Evolutionary conservation across 1,284 basidiomycete genomes (phyloP).

Genomic region (Psilocybe mexicana): DNA sequence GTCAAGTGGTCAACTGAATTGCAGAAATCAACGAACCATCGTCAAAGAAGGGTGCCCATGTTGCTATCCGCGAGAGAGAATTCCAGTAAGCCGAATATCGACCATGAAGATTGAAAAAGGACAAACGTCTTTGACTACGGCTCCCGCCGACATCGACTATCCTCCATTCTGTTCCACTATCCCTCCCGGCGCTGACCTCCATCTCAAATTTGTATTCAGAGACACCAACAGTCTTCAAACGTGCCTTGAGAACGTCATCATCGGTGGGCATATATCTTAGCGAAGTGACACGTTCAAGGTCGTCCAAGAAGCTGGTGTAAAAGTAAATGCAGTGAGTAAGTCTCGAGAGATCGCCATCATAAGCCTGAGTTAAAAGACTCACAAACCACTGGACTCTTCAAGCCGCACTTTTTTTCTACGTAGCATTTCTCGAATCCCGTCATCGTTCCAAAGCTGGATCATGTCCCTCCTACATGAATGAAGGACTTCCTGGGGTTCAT

Average conservation of each 20-base stretch:
- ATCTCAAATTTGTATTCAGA: slow-evolving; percentile 79
- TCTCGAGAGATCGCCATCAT: no score
- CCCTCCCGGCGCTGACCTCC: slow-evolving; percentile 65
- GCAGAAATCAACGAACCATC: slow-evolving; percentile 49
- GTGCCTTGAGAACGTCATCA: slow-evolving; percentile 73
- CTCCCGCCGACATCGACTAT: slow-evolving; percentile 81
- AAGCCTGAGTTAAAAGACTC: slow-evolving; percentile 26
- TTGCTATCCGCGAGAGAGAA: slow-evolving; percentile 32
- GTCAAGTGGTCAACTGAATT: neutral
- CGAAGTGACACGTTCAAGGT: slow-evolving; percentile 65
- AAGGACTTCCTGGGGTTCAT: slow-evolving; percentile 64
- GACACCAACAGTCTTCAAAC: slow-evolving; percentile 75
- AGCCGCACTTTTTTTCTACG: slow-evolving; percentile 61
- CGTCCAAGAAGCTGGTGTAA: slow-evolving; percentile 62
- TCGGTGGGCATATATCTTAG: slow-evolving; percentile 68
- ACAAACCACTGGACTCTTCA: slow-evolving; percentile 77
- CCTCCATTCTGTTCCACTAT: slow-evolving; percentile 75
- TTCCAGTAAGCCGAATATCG: slow-evolving; percentile 2
- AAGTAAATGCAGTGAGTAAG: no score
- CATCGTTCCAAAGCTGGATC: slow-evolving; percentile 63
- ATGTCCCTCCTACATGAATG: slow-evolving; percentile 60
- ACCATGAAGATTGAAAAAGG: neutral
- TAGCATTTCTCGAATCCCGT: slow-evolving; percentile 58
- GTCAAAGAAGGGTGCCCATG: slow-evolving; percentile 78
- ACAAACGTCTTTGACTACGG: slow-evolving; percentile 59